Conservation (phyloP, 2,329 filamentous ascomycete species). For the Paecilomyces variotii region DNA sequence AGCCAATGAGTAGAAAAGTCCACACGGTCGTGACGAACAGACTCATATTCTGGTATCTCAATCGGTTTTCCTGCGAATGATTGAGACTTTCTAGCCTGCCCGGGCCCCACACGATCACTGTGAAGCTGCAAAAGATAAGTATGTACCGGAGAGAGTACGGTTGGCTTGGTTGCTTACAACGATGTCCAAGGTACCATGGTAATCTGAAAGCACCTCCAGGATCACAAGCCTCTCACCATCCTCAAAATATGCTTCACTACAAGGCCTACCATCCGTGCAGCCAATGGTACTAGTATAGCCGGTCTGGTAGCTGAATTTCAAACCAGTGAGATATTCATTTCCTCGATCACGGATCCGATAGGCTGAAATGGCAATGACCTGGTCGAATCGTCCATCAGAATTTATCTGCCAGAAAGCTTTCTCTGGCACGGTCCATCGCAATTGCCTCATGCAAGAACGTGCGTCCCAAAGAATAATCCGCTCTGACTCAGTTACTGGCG, state of each 20-base stretch:
- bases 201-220: background rate
- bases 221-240: background rate
- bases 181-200: background rate
- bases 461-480: too few relatives aligned
- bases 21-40: background rate
- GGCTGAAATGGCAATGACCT: background rate
- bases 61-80: too few relatives aligned
- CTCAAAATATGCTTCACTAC: background rate
- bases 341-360: background rate
- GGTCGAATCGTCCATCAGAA: background rate
- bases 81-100: too few relatives aligned
- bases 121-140: too few relatives aligned
- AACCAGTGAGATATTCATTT: background rate
- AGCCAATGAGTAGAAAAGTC: background rate
- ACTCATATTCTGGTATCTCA: too few relatives aligned
- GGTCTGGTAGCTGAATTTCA: background rate
- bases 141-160: too few relatives aligned
- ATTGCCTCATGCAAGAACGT: background rate
- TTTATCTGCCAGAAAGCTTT: constrained; percentile 1
- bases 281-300: background rate
- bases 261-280: background rate
- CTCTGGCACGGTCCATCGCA: constrained; percentile 1
- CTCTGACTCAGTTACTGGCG: too few relatives aligned
- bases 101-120: too few relatives aligned
- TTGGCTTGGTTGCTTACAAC: background rate